Evolutionary conservation across 768 basidiomycete genomes (phyloP), one percentile per base, ranked within the genome.

Genomic region (Fibroporia radiculosa): DNA sequence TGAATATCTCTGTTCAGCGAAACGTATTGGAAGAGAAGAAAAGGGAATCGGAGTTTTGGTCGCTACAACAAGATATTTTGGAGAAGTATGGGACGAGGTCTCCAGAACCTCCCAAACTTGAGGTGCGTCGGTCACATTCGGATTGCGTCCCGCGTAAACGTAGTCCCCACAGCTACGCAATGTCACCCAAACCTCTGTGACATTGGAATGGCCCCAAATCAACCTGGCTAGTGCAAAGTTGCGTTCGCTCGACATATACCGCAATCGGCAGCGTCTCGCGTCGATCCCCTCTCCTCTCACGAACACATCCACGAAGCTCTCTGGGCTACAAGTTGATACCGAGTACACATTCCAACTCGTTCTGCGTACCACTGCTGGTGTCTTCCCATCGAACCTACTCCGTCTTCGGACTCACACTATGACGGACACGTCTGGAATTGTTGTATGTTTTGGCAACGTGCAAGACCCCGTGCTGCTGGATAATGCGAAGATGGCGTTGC

Each of bases 301-400:
- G 33, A 95, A 93, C 65, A 92, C 86, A 5, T 89, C 89, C 14
- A 92, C 87, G 25, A 92, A 91, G 61, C 68, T 92, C 16, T 89
- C 89, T 10, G 82, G 85, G 4, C 78, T 91, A 40, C 81, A 86
- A 32, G 71, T 89, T 52, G 77, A 81, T 58, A 81, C 88, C 8
- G 85, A 90, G 52, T 98, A 97, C 65, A 75, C 82, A 29, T 97
- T 99, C 77, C 95, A 98, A 59, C 80, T 98, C 49, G 75, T 98
- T 40, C 71, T 98, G 40, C 88, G 84, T 44, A 98, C 96, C 0
- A 85, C 90, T 0, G 92, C 93, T 3, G 96, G 96, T 1, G 89
- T 85, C 0, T 93, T 74, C 67, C 82, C 84, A 0, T 93, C 91
- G 1, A 93, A 93, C 51, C 48, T 90, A 11, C 72, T 96, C 43